Evolutionary conservation across 768 basidiomycete genomes (phyloP), one percentile per base, ranked within the genome.

Genomic region (Russula lepida): DNA sequence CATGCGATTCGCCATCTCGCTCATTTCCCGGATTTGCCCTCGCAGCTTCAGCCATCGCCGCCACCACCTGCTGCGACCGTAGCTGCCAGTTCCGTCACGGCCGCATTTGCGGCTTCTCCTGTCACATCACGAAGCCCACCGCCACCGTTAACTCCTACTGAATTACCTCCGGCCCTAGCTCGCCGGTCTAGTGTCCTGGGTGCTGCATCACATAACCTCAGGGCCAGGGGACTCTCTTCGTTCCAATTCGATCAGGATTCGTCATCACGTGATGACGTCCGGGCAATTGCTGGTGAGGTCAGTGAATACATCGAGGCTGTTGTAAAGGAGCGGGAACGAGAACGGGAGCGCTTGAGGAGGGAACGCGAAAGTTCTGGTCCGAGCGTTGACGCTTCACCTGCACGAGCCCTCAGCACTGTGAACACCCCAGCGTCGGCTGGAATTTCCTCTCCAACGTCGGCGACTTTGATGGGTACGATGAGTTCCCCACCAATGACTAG

Each of bases 241-340:
- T 70, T 89, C 23, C 79, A 83, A 0, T 73, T 84, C 19, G 62
- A 63, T 21, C 52, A 37, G 3, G 64, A 57, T 77, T 79, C 44
- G 6, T 65, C 19, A 54, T 60, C 49, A 66, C 65, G 56, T 65
- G 68, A 1, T 53, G 79, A 79, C 55, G 71, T 86, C 12, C 75
- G 77, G 21, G 74, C 72, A 6, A 78, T 85, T 6, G 86, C 86
- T 2, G 69, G 74, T 2, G 84, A 88, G 69, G 79, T 88, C 19
- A 81, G 83, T 32, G 75, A 76, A 2, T 92, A 88, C 66, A 86
- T 92, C 6, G 91, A 92, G 58, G 79, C 81, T 9, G 80, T 91
- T 6, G 84, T 84, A 4, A 82, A 81, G 64, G 91, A 92, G 67
- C 77, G 91, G 19, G 91, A 92, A 62, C 77, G 78, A 59, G 90